Percentiles rank a stretch among this genome's conserved stretches.
phyloP scores from a whole-genome alignment of 139 green algal species.

The Tetradesmus obliquus region DNA sequence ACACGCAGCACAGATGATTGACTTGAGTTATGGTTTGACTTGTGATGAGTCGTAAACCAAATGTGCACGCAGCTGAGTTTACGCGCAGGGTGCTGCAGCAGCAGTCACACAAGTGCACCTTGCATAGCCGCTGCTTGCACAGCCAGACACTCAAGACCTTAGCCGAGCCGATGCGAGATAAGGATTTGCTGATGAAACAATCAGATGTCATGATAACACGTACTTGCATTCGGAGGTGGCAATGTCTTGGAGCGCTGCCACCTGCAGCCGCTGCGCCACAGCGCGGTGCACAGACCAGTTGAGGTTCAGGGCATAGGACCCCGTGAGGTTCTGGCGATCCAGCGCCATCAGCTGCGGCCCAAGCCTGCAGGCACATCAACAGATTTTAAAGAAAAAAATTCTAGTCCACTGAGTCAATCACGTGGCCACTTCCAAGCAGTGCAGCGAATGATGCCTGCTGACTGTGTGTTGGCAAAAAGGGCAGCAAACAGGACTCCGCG shows the following conservation, averaged over 20 bases:
- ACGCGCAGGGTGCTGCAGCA: too few species aligned
- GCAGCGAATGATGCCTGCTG: too few species aligned
- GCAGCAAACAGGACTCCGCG: background rate
- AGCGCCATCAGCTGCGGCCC: constrained; percentile 24
- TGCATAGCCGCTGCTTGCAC: too few species aligned
- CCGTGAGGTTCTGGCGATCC: constrained; percentile 38
- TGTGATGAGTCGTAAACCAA: background rate
- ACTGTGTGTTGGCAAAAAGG: background rate
- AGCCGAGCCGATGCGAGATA: too few species aligned
- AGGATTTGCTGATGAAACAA: too few species aligned
- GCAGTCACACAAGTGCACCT: too few species aligned
- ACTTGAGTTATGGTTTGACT: background rate
- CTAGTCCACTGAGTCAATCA: too few species aligned
- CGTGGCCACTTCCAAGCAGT: too few species aligned
- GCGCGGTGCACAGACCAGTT: constrained; percentile 11
- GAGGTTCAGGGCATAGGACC: constrained; percentile 35
- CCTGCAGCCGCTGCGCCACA: constrained; percentile 33
- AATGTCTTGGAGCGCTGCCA: constrained; percentile 39
- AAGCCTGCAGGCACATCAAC: constrained; percentile 25
- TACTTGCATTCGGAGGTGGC: constrained; percentile 37
- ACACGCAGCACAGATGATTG: too few species aligned
- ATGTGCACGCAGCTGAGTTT: background rate
- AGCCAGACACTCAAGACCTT: too few species aligned
- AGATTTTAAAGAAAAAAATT: background rate
- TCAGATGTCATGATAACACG: too few species aligned